Conservation (phyloP, 2,329 filamentous ascomycete species). For the Phaeophleospora eucalypticola region DNA sequence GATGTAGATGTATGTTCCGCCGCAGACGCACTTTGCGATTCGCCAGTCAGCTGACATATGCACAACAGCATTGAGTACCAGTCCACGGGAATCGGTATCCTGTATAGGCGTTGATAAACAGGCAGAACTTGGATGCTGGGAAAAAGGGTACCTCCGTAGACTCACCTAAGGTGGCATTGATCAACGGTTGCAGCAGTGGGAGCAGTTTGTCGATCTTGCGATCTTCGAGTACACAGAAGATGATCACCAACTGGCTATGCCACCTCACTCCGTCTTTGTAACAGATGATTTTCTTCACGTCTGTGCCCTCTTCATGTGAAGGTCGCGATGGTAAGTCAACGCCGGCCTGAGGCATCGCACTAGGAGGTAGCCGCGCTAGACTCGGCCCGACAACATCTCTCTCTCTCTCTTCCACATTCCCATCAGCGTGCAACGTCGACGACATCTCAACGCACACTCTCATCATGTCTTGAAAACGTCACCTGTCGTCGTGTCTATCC, state of each 20-base stretch:
- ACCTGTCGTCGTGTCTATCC: too few relatives aligned
- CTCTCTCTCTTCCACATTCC: neutral
- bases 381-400: neutral
- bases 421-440: too few relatives aligned
- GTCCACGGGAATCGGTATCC: neutral
- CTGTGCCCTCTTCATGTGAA: neutral
- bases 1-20: conserved; percentile 48
- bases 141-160: neutral
- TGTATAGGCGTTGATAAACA: neutral
- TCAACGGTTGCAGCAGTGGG: neutral
- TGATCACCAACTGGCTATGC: neutral
- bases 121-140: neutral
- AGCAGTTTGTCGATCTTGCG: conserved; percentile 7
- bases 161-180: neutral
- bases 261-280: neutral
- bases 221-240: neutral
- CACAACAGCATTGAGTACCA: conserved; percentile 16
- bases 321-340: neutral
- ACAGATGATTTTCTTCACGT: neutral
- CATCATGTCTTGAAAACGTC: too few relatives aligned
- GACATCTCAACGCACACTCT: too few relatives aligned
- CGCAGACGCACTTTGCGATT: conserved; percentile 1
- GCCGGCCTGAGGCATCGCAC: neutral
- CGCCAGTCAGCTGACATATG: conserved; percentile 16
- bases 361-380: neutral